Base-by-base conservation (phyloP, 2,329 filamentous ascomycete species). In the Endoconidiophora laricicola region DNA sequence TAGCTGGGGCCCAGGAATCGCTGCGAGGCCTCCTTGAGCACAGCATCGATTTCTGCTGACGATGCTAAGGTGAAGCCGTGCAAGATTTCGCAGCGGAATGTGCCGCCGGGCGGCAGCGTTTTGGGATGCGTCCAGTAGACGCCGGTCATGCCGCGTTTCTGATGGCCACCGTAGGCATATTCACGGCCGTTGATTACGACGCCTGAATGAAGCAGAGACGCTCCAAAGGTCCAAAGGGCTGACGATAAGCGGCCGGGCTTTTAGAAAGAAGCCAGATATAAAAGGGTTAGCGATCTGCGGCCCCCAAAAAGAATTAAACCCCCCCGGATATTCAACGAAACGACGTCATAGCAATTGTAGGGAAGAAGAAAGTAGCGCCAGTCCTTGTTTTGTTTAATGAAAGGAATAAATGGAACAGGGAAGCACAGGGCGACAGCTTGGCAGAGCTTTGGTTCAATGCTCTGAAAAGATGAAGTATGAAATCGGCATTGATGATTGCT, bases 141-240 rank as follows among this genome's bases (percentile, higher is more conserved):
- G 45, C 86, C 86, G 3, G 83, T 90, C 51, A 81, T 63, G 22
- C 75, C 74, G 46, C 68, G 74, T 57, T 74, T 75, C 60, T 85
- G 78, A 62, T 93, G 86, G 1, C 86, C 86, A 41, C 86, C 86
- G 59, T 86, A 93, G 20, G 86, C 86, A 61, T 91, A 93, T 68
- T 93, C 86, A 55, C 71, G 76, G 56, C 81, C 77, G 61, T 81
- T 80, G 64, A 91, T 85, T 39, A 87, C 83, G 49, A 93, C 81
- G 48, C 84, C 86, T 0, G 85, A 85, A 62, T 93, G 86, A 4
- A 91, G 74, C 33, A 93, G 76, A 4, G 81, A 84, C 43, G 81
- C 75, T 53, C 86, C 86, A 49, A 90, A 62, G 18, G 78, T 74
- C 86, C 86, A 93, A 26, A 93, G 72, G 10, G 86, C 58, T 0